Evolutionary conservation across 768 basidiomycete species (phyloP), one percentile per base, ranked within the genome.

Genomic region (Coprinopsis cinerea): DNA sequence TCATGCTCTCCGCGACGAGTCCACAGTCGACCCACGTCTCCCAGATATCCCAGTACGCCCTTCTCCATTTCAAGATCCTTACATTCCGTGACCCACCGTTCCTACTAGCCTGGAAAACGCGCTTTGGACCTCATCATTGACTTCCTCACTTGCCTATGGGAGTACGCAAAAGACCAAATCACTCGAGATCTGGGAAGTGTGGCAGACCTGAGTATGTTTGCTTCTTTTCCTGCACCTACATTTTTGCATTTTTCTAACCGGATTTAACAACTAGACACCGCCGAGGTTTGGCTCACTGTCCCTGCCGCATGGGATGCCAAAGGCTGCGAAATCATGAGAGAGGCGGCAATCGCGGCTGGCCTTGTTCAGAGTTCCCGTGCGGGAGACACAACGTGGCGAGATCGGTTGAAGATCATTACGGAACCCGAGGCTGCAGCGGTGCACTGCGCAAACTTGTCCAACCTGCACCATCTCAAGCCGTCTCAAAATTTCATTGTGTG

Each of bases 401-500:
- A 92, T 56, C 81, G 91, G 15, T 69, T 93, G 30, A 78, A 77
- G 49, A 91, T 93, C 56, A 92, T 93, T 62, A 90, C 88, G 67
- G 78, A 81, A 51, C 77, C 78, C 4, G 91, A 92, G 65, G 91
- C 92, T 1, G 91, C 90, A n/a, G 92, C 92, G 6, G 86, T 92
- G 7, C 91, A 94, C 53, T 92, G 89, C 52, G 88, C 86, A 2
- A 81, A 85, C 52, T 71, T 93, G 45, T 88, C 87, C 25, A 81
- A 86, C 52, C 70, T 93, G 2, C 88, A 92, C 64, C 82, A 83
- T 55, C 69, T 93, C 47, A 82, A 79, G 44, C 78, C 88, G 0
- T 85, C 83, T 18, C 89, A 93, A 60, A 89, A 82, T 55, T 93
- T 93, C 61, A 83, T 93, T 64, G 87, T 94, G n/a, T 90, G 87